Conservation (phyloP, 2,329 filamentous ascomycete genomes). For the Epichloe sylvatica region DNA sequence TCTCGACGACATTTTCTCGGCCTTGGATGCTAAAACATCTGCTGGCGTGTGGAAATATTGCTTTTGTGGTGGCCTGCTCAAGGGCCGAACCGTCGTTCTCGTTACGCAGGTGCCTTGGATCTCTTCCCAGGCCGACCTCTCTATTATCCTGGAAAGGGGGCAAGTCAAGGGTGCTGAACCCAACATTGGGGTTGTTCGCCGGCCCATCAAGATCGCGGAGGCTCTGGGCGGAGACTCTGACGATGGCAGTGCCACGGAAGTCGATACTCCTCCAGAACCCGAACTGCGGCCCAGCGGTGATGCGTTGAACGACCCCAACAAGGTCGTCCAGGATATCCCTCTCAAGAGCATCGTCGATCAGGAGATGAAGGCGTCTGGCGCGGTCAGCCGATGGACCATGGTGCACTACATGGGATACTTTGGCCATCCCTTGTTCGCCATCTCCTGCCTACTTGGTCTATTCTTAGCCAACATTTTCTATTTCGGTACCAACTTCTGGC, state of each 20-base stretch:
- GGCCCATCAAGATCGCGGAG: constrained; percentile 29
- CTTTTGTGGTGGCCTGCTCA: constrained; percentile 41
- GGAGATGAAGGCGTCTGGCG: constrained; percentile 33
- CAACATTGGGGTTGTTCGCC: constrained; percentile 32
- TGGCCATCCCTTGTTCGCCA: constrained; percentile 30
- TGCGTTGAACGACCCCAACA: constrained; percentile 17
- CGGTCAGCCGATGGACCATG: constrained; percentile 30
- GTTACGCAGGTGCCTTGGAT: constrained; percentile 44
- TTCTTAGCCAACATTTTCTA: constrained; percentile 28
- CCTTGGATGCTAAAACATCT: constrained; percentile 44
- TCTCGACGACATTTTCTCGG: constrained; percentile 46
- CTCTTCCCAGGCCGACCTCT: constrained; percentile 34
- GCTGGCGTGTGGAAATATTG: constrained; percentile 41
- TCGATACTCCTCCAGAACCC: constrained; percentile 13
- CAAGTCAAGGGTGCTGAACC: constrained; percentile 25
- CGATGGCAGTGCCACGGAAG: constrained; percentile 18
- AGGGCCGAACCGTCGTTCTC: constrained; percentile 39
- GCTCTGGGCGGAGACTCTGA: constrained; percentile 22
- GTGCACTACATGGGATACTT: constrained; percentile 39
- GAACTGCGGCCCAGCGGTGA: constrained; percentile 17
- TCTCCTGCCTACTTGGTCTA: constrained; percentile 24
- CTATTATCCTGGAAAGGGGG: constrained; percentile 33
- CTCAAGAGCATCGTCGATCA: constrained; percentile 31
- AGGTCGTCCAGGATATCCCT: constrained; percentile 22
- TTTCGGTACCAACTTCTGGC: constrained; percentile 32